Percentiles rank a stretch among this genome's conserved stretches.
Evolutionary conservation across 805 yeast genomes (phyloP).

Genomic region (Kodamaea fukazawae): DNA sequence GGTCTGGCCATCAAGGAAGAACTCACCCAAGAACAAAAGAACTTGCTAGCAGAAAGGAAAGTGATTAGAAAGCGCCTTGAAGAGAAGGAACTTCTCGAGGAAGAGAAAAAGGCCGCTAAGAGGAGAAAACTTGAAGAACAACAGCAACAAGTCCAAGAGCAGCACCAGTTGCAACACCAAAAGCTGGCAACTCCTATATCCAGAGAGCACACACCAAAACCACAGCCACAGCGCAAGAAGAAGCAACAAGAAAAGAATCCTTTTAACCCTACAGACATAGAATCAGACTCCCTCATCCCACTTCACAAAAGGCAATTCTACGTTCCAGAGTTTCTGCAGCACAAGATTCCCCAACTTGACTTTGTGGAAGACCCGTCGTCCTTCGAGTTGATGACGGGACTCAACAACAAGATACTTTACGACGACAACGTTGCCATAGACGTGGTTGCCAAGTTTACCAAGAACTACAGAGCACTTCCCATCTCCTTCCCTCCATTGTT

Average conservation of each 20-base stretch:
- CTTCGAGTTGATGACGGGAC: slow-evolving; percentile 15
- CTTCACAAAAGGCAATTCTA: slow-evolving; percentile 17
- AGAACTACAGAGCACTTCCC: slow-evolving; percentile 33
- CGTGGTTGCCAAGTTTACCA: slow-evolving; percentile 26
- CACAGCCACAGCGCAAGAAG: background rate
- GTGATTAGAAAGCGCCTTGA: slow-evolving; percentile 6
- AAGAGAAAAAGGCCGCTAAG: slow-evolving; percentile 5
- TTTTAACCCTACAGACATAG: slow-evolving; percentile 38
- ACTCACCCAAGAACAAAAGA: too few species aligned
- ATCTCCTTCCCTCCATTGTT: slow-evolving; percentile 34
- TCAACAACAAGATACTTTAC: slow-evolving; percentile 19
- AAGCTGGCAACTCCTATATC: background rate
- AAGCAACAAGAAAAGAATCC: slow-evolving; percentile 18
- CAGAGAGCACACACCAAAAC: background rate
- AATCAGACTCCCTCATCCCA: slow-evolving; percentile 27
- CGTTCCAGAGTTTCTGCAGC: slow-evolving; percentile 16
- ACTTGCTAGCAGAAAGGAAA: background rate
- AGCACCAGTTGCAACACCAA: background rate
- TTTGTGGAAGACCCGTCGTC: slow-evolving; percentile 13
- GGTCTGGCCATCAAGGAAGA: too few species aligned
- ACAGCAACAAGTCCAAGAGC: background rate
- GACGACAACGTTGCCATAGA: slow-evolving; percentile 32
- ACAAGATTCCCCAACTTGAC: slow-evolving; percentile 19
- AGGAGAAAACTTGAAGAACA: slow-evolving; percentile 9
- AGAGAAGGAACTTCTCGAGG: slow-evolving; percentile 9